Base-by-base conservation (phyloP, 768 basidiomycete genomes). In the Leccinum aurantiacum region DNA sequence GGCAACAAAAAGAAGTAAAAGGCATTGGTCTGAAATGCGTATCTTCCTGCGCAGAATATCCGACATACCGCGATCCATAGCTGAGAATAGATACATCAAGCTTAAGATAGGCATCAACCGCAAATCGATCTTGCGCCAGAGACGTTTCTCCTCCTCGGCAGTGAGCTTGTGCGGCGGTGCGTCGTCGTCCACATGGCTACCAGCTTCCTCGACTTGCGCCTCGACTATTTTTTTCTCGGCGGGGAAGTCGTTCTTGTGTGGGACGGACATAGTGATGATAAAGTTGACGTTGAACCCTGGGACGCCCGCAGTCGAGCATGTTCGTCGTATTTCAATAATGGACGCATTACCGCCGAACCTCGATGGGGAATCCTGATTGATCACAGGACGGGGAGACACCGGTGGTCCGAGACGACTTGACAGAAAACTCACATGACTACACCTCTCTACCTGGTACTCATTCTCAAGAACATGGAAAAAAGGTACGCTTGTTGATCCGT, bases 1-100 rank as follows among this genome's bases (percentile, higher is more conserved):
- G 3, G 59, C 35, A 24, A 4, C 4, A 25, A 51, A 14, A 6
- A 38, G n/a, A 46, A 19, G 11, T 19, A 46, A 19, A 46, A 6
- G 7, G 1, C 29, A 53, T 53, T 10, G 3, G 2, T 22, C 8
- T 54, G 10, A 56, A 50, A 25, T 27, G 19, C 3, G n/a, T 24
- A 22, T 5, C 17, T 22, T 9, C 6, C 2, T n/a, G 25, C 29
- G 25, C 9, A 33, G 22, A 51, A 10, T 10, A 35, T 19, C 37
- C 15, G 13, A 66, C 77, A 25, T 53, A 80, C 84, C 84, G 77
- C 87, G 75, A 67, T 89, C 88, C 69, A 88, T 74, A 70, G 87
- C 88, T 4, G 83, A 83, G 27, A 87, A 68, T 48, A 89, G 73
- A 65, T 87, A 88, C 77, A 88, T 82, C 49, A 85, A 59, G 2